Base-by-base conservation (phyloP, 1,139 yeast genomes). In the Geotrichum klebahnii region DNA sequence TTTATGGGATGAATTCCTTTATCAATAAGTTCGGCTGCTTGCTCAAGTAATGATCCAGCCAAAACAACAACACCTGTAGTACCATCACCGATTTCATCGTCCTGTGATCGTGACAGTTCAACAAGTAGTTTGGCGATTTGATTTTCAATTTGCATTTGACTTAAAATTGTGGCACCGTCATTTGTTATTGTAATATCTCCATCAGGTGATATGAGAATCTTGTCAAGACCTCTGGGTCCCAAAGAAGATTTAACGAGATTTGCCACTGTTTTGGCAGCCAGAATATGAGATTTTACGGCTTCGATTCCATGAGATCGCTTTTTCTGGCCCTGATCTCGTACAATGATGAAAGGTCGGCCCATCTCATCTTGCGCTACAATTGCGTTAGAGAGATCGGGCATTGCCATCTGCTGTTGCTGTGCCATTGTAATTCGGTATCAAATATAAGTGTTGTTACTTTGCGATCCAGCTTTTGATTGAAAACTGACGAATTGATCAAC, bases 61-160 rank as follows among this genome's bases (percentile, higher is more conserved):
- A 94, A 74, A 1, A 94, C 97, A 53, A 92, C 98, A 31, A 94
- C 99, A 63, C 98, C 98, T 3, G 99, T 94, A 37, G 99, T 94
- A 65, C 99, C 99, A 67, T 94, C 99, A 52, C 99, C 99, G 63
- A 94, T 89, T 71, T 94, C 98, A 65, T 92, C 97, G 68, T 94
- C 99, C 73, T 94, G 99, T 22, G 97, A 87, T 68, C 81, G 85
- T 32, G 97, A 87, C 60, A 94, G 78, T 71, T 94, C 96, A 36
- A 92, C 99, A 64, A 94, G 74, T 57, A 94, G 76, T 70, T 92
- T 92, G 59, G 98, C 99, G 63, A 94, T 90, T 71, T 92, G 96
- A 67, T 86, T 89, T 61, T 89, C 96, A 58, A 94, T 77, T 67
- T 92, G 96, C 97, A 94, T 92, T 67, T 89, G 96, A 10, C 95